Conservation (phyloP, 2,329 filamentous ascomycete species). For the Coniochaeta hoffmannii region DNA sequence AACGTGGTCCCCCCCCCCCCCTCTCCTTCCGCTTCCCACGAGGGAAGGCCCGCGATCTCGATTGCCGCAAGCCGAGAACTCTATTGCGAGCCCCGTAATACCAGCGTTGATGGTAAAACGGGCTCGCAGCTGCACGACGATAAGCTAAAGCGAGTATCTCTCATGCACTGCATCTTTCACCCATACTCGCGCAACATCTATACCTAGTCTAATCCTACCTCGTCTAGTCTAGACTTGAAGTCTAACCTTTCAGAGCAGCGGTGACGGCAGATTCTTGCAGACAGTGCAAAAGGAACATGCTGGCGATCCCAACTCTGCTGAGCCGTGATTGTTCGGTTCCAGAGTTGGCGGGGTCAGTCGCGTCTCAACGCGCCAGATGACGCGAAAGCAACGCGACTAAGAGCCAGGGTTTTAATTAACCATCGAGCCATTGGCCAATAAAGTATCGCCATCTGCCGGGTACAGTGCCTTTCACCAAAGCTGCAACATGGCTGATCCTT, state of each 20-base stretch:
- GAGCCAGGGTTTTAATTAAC: slow-evolving; percentile 12
- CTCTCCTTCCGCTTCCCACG: background rate
- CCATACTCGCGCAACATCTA: no score
- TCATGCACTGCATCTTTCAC: no score
- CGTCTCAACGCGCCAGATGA: slow-evolving; percentile 6
- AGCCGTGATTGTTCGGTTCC: no score
- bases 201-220: no score
- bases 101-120: no score
- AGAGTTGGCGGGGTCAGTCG: slow-evolving; percentile 8
- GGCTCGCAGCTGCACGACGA: slow-evolving; percentile 1
- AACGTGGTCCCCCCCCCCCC: background rate
- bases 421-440: slow-evolving; percentile 11
- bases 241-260: no score
- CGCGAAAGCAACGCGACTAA: slow-evolving; percentile 11
- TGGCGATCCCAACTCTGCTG: no score
- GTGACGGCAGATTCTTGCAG: no score
- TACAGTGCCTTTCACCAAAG: background rate
- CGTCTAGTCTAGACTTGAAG: no score
- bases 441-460: background rate
- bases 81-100: background rate
- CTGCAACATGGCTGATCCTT: background rate
- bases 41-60: slow-evolving; percentile 1
- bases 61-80: background rate
- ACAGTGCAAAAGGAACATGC: no score
- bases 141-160: background rate